Conservation (phyloP, 2,329 filamentous ascomycete species). For the Moelleriella libera region DNA sequence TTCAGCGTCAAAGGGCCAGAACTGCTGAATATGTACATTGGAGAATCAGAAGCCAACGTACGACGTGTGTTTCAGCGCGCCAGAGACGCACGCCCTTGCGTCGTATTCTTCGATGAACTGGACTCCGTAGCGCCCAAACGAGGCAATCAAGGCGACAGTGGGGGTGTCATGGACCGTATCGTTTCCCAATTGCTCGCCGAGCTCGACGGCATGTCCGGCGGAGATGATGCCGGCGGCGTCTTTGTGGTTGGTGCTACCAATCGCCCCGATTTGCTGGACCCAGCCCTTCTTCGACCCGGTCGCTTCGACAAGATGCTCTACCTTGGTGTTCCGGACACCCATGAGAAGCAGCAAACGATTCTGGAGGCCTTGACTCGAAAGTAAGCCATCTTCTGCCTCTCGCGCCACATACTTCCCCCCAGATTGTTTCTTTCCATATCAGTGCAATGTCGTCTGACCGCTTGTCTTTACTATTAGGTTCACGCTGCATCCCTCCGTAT, state of each 20-base stretch:
- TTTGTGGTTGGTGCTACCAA: constrained; percentile 98
- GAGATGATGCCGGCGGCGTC: constrained; percentile 72
- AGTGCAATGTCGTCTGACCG: too few species aligned
- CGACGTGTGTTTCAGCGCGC: constrained; percentile 79
- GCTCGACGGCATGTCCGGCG: constrained; percentile 93
- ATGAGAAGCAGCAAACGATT: constrained; percentile 91
- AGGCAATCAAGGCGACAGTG: constrained; percentile 92
- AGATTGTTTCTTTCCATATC: background rate
- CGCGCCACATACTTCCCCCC: background rate
- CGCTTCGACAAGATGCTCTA: constrained; percentile 99
- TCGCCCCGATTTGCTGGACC: constrained; percentile 81
- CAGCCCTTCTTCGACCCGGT: constrained; percentile 75
- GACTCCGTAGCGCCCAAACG: constrained; percentile 92
- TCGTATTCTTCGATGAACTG: constrained; percentile 87
- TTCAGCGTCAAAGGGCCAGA: constrained; percentile 89
- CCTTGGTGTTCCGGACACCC: constrained; percentile 87
- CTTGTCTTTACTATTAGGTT: constrained; percentile 41
- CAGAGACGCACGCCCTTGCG: constrained; percentile 71
- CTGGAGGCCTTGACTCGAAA: constrained; percentile 89
- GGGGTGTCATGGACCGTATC: constrained; percentile 96
- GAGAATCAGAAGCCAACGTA: constrained; percentile 86
- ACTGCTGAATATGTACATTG: constrained; percentile 91
- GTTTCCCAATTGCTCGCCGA: constrained; percentile 91
- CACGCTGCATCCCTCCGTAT: constrained; percentile 65
- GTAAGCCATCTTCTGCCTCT: constrained; percentile 33